Evolutionary conservation across 2,329 filamentous ascomycete genomes (phyloP), one percentile per base, ranked within the genome.

Genomic region (Aotearoamyces nothofagi): DNA sequence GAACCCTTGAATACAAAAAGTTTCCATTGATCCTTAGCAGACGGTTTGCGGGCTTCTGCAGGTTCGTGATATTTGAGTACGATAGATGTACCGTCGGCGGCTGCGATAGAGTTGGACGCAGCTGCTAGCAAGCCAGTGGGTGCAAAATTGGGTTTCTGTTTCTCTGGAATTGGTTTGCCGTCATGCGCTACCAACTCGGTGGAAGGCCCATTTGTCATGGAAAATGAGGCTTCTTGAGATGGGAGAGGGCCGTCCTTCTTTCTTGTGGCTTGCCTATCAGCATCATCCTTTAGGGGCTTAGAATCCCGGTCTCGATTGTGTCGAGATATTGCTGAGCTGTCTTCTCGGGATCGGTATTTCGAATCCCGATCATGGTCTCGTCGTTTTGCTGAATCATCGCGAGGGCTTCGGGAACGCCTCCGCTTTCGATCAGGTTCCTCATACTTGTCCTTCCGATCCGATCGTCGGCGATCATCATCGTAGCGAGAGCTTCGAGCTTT

Each of bases 1-100:
- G 66, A 53, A 8, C 73, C 80, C 48, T 93, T 93, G 66, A 98
- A 98, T 13, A 94, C 69, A 50, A 92, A 96, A 26, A 98, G 60
- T 35, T 81, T 80, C 87, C 87, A 98, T 33, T 70, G 59, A 41
- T 90, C 74, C 31, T 72, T 76, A 1, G 77, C 48, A 0, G 86
- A 66, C 0, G 90, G 82, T 43, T 93, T 93, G 34, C 90, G 78
- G 27, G 87, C 82, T 58, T 98, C 90, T 8, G 82, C 60, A 2
- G 90, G 90, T 54, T 98, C 90, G 56, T 94, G 81, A 53, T 98
- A 98, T 59, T 96, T 96, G 26, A 98, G 68, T 3, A 82, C 72
- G 31, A 93, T 74, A 13, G 67, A 66, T 3, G 74, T 78, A 33
- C 81, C 82, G 44, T 73, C 72, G 15, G 69, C 69, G 37, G 92